Conservation (phyloP, 1,139 yeast species). For the Scheffersomyces segobiensis region DNA sequence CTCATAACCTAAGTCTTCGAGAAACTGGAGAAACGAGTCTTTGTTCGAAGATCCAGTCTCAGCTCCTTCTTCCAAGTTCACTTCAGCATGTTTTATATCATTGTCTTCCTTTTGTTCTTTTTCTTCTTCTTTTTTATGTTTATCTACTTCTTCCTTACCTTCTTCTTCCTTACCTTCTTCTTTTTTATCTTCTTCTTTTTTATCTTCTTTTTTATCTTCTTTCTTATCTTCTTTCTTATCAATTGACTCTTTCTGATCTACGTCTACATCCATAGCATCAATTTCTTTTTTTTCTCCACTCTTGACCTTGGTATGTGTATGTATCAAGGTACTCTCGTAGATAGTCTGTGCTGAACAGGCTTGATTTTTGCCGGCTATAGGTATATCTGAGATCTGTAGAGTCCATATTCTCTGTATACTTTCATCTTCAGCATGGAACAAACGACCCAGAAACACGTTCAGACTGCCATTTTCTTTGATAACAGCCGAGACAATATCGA, state of each 20-base stretch:
- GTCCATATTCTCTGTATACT: constrained; percentile 51
- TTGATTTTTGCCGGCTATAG: constrained; percentile 81
- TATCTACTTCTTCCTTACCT: constrained; percentile 5
- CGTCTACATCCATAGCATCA: not conserved
- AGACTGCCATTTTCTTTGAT: constrained; percentile 17
- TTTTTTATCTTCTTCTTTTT: not conserved
- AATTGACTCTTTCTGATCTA: not conserved
- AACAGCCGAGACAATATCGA: constrained; percentile 32
- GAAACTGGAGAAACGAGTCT: constrained; percentile 47
- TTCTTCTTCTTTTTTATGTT: constrained; percentile 1
- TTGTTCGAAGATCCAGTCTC: constrained; percentile 9
- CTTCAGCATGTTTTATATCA: constrained; percentile 9
- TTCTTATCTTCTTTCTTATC: constrained; percentile 1
- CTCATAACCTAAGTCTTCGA: constrained; percentile 72
- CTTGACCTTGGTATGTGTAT: constrained; percentile 35
- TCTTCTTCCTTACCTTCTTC: not conserved
- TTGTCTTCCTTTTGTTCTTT: constrained; percentile 25
- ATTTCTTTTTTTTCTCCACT: not conserved
- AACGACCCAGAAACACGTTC: constrained; percentile 25
- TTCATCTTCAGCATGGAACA: constrained; percentile 31
- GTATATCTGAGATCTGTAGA: constrained; percentile 73
- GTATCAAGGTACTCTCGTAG: constrained; percentile 62
- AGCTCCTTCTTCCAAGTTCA: constrained; percentile 4
- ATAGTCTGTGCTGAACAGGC: constrained; percentile 64
- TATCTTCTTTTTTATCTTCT: not conserved